These are phyloP conservation scores for Acacia concinna DNA, from an alignment of 331 rosid genomes.

Conservation along the genomic window DNA sequence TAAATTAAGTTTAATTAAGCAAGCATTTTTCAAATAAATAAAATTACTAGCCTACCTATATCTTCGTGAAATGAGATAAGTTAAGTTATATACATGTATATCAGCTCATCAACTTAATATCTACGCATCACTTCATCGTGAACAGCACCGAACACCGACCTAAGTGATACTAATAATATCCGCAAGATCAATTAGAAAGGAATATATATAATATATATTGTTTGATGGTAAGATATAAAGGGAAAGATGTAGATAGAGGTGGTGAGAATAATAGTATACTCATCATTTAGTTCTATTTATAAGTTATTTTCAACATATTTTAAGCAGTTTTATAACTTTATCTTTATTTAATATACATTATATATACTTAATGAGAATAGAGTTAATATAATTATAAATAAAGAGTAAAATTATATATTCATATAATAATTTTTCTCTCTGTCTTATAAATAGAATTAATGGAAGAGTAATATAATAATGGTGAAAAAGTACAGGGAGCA, in stretches of 20 bases:
- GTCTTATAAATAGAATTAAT: too few relatives aligned
- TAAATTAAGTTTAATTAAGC: background rate
- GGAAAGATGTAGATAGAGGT: background rate
- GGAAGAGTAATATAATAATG: background rate
- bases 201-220: background rate
- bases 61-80: background rate
- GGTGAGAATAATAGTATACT: too few relatives aligned
- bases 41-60: background rate
- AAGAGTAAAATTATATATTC: too few relatives aligned
- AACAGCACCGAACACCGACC: background rate
- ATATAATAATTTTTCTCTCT: too few relatives aligned
- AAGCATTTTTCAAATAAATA: background rate
- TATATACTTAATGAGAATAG: too few relatives aligned
- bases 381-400: too few relatives aligned
- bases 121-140: background rate
- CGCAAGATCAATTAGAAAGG: background rate
- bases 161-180: background rate
- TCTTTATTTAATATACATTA: too few relatives aligned
- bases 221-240: background rate
- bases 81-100: too few relatives aligned
- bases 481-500: slow-evolving; percentile 43
- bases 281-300: too few relatives aligned
- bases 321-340: too few relatives aligned
- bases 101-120: background rate
- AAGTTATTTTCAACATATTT: too few relatives aligned